Conservation (phyloP, 257 asterid genomes). For the Coffea canephora region DNA sequence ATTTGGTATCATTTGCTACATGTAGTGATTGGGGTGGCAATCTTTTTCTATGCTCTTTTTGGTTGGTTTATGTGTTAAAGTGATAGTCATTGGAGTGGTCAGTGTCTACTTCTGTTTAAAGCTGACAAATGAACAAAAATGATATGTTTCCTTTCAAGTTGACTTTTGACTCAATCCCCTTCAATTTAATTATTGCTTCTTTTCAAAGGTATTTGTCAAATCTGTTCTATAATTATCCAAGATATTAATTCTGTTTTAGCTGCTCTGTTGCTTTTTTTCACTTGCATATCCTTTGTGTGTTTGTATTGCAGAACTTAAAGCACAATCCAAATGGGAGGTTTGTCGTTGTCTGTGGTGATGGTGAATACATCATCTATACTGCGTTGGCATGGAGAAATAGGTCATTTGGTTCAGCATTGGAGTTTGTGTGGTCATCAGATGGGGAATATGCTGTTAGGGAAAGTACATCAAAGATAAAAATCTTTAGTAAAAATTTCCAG, state of each 20-base stretch:
- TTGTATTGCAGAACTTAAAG: constrained; percentile 67
- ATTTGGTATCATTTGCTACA: neutral
- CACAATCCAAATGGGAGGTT: constrained; percentile 98
- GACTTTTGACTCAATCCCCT: neutral
- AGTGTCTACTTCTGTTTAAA: neutral
- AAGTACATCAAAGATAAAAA: constrained; percentile 88
- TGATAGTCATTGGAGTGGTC: neutral
- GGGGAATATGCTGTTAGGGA: constrained; percentile 98
- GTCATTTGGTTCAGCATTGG: constrained; percentile 95
- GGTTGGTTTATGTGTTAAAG: neutral
- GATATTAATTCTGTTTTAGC: neutral
- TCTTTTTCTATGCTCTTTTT: neutral
- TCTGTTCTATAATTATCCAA: neutral
- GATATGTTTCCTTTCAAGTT: neutral
- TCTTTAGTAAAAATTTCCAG: constrained; percentile 76
- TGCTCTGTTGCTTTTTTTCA: neutral
- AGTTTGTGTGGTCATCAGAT: constrained; percentile 94
- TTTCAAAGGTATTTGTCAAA: too few relatives aligned
- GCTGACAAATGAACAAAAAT: neutral
- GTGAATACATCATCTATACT: constrained; percentile 91
- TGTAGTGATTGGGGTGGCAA: neutral
- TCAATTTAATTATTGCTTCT: neutral
- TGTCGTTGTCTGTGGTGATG: constrained; percentile 97
- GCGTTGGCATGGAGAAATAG: constrained; percentile 98
- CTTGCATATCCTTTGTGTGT: constrained; percentile 2